Percentiles rank a stretch among this genome's conserved stretches.
Evolutionary conservation across 805 yeast genomes (phyloP).

Genomic region (Kuraishia molischiana): DNA sequence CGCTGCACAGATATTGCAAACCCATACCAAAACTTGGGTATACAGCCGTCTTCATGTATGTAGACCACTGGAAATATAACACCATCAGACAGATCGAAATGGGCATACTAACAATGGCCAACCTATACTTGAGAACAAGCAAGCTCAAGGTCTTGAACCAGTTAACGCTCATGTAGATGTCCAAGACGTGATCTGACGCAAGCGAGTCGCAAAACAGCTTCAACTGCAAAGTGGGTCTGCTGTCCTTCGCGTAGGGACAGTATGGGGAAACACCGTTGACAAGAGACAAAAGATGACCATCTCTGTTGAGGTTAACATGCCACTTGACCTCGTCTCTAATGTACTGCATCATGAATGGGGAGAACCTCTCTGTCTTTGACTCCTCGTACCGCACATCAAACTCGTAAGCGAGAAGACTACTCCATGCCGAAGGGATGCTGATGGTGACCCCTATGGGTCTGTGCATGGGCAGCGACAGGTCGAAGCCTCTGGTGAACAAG

Average conservation of each 20-base stretch:
- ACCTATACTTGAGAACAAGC: constrained; percentile 67
- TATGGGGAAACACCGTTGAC: constrained; percentile 63
- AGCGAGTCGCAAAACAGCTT: constrained; percentile 39
- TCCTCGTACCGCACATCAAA: constrained; percentile 19
- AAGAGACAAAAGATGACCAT: constrained; percentile 27
- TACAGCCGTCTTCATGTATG: constrained; percentile 25
- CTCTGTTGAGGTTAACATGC: constrained; percentile 44
- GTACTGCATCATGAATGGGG: constrained; percentile 64
- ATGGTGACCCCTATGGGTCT: constrained; percentile 37
- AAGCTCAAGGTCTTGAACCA: constrained; percentile 52
- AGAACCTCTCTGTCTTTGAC: constrained; percentile 25
- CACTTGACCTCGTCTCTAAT: constrained; percentile 68
- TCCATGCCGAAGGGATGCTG: constrained; percentile 47
- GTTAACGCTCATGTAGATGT: constrained; percentile 37
- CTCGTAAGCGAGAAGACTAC: constrained; percentile 47
- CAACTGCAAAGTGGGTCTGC: constrained; percentile 21
- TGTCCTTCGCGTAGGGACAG: constrained; percentile 16
- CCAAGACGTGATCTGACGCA: constrained; percentile 23
- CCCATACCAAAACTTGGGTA: constrained; percentile 39
- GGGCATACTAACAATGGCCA: constrained; percentile 65
- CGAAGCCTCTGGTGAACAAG: constrained; percentile 27
- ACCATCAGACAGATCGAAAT: constrained; percentile 45
- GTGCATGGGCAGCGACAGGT: constrained; percentile 29
- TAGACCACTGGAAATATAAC: constrained; percentile 43
- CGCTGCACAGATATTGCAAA: constrained; percentile 26